phyloP scores from a whole-genome alignment of 805 yeast genomes.

The Candida nanaspora region DNA sequence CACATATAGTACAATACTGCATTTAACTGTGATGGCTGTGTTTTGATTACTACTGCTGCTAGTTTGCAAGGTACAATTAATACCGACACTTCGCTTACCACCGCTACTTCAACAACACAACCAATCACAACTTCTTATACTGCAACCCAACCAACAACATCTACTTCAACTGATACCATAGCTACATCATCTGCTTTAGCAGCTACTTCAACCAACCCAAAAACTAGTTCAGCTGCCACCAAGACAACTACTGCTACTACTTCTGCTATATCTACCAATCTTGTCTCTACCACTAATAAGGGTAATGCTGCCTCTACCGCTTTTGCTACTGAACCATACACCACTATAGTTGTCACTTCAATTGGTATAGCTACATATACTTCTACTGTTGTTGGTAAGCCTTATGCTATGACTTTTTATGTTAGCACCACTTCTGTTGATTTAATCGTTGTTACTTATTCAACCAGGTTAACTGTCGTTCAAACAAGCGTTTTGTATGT shows the following conservation, averaged over 20 bases:
- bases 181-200: conserved; percentile 4
- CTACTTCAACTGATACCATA: conserved; percentile 5
- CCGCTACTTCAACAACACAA: conserved; percentile 4
- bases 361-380: background rate
- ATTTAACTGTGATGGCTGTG: conserved; percentile 20
- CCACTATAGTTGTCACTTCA: background rate
- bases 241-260: conserved; percentile 4
- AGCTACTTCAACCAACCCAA: conserved; percentile 5
- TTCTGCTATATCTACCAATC: conserved; percentile 3
- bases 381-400: background rate
- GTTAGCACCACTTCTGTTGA: conserved; percentile 1
- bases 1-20: conserved; percentile 18
- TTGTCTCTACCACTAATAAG: background rate
- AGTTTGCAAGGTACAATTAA: conserved; percentile 18
- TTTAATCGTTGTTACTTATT: background rate
- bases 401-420: background rate
- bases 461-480: background rate
- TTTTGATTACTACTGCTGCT: conserved; percentile 19
- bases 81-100: conserved; percentile 7
- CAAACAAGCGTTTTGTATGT: background rate
- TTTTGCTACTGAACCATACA: background rate
- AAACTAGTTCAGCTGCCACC: conserved; percentile 5
- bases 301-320: conserved; percentile 6
- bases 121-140: conserved; percentile 5
- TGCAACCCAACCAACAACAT: conserved; percentile 5